Conservation (phyloP, 2,329 filamentous ascomycete species). For the Phyllachora maydis region DNA sequence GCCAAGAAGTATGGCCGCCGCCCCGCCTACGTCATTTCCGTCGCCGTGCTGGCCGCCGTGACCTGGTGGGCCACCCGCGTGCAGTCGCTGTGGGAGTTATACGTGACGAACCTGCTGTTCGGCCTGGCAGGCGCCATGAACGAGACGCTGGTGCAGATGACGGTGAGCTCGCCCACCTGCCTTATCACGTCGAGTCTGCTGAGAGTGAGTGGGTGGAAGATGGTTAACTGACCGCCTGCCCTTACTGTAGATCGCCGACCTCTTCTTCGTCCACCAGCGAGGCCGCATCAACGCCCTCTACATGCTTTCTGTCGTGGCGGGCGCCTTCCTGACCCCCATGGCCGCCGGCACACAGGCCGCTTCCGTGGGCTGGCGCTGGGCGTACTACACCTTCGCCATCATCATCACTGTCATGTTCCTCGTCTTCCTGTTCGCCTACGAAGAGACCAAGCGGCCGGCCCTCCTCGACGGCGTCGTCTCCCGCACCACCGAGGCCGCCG, state of each 20-base stretch:
- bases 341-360: background rate
- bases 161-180: too few relatives aligned
- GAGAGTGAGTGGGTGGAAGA: too few relatives aligned
- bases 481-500: slow-evolving; percentile 62
- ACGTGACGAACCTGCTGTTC: slow-evolving; percentile 12
- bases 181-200: too few relatives aligned
- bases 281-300: slow-evolving; percentile 4
- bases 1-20: slow-evolving; percentile 27
- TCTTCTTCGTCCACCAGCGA: slow-evolving; percentile 24
- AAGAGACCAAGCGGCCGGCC: too few relatives aligned
- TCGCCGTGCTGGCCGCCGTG: slow-evolving; percentile 22
- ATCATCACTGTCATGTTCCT: too few relatives aligned
- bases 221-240: too few relatives aligned
- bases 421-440: too few relatives aligned
- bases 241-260: slow-evolving; percentile 20
- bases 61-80: slow-evolving; percentile 24
- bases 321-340: background rate
- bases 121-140: slow-evolving; percentile 27
- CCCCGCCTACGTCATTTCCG: slow-evolving; percentile 24
- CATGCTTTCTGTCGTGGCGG: background rate
- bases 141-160: slow-evolving; percentile 30
- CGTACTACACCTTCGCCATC: too few relatives aligned
- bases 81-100: background rate
- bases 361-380: background rate
- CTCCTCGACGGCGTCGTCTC: too few relatives aligned